A percentile compares a stretch with the other conserved stretches of the same genome.
These are phyloP conservation scores for Rheum nobile DNA, from an alignment of 148 eudicot species.

Conservation along the genomic window DNA sequence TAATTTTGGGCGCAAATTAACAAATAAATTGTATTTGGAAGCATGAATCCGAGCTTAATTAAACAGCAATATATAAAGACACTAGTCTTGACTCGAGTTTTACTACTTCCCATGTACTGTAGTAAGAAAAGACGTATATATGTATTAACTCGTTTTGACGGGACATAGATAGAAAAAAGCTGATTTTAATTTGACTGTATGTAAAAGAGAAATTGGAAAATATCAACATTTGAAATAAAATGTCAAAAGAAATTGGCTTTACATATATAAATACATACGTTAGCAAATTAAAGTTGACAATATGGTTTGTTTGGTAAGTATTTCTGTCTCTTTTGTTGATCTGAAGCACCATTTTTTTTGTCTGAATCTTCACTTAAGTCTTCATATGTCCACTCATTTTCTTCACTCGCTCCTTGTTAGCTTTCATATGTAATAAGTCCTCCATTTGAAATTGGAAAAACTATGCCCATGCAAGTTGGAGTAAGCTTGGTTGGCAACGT, in stretches of 20 bases:
- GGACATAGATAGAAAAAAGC: not conserved
- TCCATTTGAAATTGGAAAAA: not conserved
- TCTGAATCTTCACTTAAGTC: not conserved
- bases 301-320: conserved; percentile 5
- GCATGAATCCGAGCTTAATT: no score
- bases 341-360: not conserved
- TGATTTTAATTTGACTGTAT: not conserved
- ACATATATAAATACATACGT: not conserved
- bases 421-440: not conserved
- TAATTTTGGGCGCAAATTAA: no score
- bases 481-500: not conserved
- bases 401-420: not conserved
- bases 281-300: not conserved
- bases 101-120: no score
- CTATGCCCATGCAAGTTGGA: not conserved
- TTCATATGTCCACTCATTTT: not conserved
- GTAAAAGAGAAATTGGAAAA: not conserved
- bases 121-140: no score
- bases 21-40: no score
- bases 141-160: not conserved
- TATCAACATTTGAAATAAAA: not conserved
- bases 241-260: not conserved
- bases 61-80: not conserved
- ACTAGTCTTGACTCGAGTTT: not conserved
- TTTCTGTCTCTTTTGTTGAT: conserved; percentile 2